Percentiles rank a stretch among this genome's conserved stretches.
phyloP scores from a whole-genome alignment of 257 asterid genomes.

The Echites panduratus region DNA sequence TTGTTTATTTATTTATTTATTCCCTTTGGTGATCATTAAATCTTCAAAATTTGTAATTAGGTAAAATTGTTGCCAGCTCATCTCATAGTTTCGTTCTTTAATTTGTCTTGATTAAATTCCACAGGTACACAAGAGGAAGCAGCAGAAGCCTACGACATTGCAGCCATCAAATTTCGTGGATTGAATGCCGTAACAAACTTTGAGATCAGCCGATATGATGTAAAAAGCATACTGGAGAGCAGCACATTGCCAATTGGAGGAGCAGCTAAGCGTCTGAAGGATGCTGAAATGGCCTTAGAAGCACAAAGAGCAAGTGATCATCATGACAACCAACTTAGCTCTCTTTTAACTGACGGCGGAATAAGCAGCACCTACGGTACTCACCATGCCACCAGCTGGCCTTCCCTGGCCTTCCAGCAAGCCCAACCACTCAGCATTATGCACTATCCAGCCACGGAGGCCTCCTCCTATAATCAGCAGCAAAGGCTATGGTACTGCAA shows the following conservation, averaged over 20 bases:
- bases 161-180: conserved; percentile 85
- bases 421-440: conserved; percentile 32
- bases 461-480: conserved; percentile 29
- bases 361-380: conserved; percentile 22
- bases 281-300: conserved; percentile 50
- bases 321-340: conserved; percentile 20
- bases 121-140: conserved; percentile 93
- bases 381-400: conserved; percentile 31
- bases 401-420: conserved; percentile 56
- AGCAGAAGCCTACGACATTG: conserved; percentile 90
- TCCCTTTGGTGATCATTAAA: too few species aligned
- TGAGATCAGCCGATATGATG: conserved; percentile 73
- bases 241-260: conserved; percentile 61
- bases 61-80: too few species aligned
- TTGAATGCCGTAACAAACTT: conserved; percentile 77
- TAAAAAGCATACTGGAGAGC: conserved; percentile 76
- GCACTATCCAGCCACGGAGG: conserved; percentile 35
- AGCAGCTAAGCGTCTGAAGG: conserved; percentile 74
- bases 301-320: conserved; percentile 32
- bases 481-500: conserved; percentile 58
- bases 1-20: too few species aligned
- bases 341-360: conserved; percentile 31
- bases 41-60: too few species aligned
- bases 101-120: background rate
- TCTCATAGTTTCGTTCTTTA: too few species aligned